Base-by-base conservation (phyloP, 2,329 filamentous ascomycete genomes). In the Neurospora sp. region DNA sequence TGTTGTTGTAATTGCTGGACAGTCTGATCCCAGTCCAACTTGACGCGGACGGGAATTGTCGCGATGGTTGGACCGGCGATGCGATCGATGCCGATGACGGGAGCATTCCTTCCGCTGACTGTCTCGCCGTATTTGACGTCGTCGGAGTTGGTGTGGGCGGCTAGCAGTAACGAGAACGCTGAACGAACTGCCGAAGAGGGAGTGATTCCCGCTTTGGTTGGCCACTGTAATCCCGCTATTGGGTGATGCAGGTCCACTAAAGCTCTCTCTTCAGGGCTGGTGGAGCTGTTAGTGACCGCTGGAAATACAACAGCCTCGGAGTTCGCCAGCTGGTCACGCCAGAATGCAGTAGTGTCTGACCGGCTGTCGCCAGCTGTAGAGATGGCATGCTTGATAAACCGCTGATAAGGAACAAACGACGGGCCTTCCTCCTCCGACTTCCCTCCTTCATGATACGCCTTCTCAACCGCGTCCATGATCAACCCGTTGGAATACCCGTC, bases 61-160 rank as follows among this genome's bases (percentile, higher is more conserved):
- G 68, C 66, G 36, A 71, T 70, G 33, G 70, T 71, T 4, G 70
- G 70, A 10, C 70, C 70, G 17, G 68, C 39, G 15, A 71, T 68
- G 11, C 39, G 23, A 6, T 68, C 66, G 4, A 71, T 62, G 10
- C 62, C 11, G 6, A 23, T 62, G 38, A 70, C 17, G 23, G 17
- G 38, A 33, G 46, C 58, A 2, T 58, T 58, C 4, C 71, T 70
- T 38, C 71, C 71, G 19, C 58, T 71, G 43, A 71, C 42, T 6
- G 70, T 62, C 5, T 72, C 66, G 38, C 70, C 71, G n/a, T 70
- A 71, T 2, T 70, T 68, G 17, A 71, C 40, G 38, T 70, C 70
- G 9, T 68, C 58, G 8, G 66, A 66, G n/a, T 71, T 68, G 15
- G 40, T 42, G 40, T 42, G 40, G 3, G 17, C 40, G 40, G 40